Evolutionary conservation across 305 asterid genomes (phyloP), one percentile per base, ranked within the genome.

Genomic region (Fraxinus velutina): DNA sequence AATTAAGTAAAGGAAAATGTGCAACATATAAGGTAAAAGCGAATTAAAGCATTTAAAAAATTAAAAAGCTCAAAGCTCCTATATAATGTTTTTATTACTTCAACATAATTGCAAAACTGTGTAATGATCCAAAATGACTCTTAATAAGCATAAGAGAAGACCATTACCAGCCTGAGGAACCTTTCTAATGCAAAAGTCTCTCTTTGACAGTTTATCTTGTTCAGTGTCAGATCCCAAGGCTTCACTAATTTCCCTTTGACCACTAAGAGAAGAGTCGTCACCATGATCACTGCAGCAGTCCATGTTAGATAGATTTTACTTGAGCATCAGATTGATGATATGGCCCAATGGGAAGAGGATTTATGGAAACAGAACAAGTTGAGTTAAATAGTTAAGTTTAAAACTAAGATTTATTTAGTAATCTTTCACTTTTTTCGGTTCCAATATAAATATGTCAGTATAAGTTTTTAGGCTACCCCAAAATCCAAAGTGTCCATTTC

Each of bases 111-210:
- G 39, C 39, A 10, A 19, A 68, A 13, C 33, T 5, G n/a, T 68
- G 15, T 29, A 33, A 37, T 78, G 72, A 32, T 74, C 71, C 57
- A 1, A 66, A n/a, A 30, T 57, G 44, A 76, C 60, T 75, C 47
- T 33, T 44, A 37, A 19, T 52, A 70, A 80, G 47, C 83, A 76
- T 27, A 39, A 47, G 78, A 72, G 37, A 74, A 33, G 73, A 71
- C 29, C 34, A 71, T 81, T 90, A 92, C 97, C 95, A 82, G 88
- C 85, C 76, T 72, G 86, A 68, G 90, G 84, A 83, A n/a, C 77
- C 86, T 86, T 86, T 87, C 84, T 85, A 83, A 66, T 24, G 77
- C 78, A 44, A 78, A 79, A 74, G 30, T 85, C 84, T 83, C 87
- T 78, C 89, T 86, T 85, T 27, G 79, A 82, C 75, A 78, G 29